Evolutionary conservation across 768 basidiomycete species (phyloP).

Genomic region (Mycena amicta): DNA sequence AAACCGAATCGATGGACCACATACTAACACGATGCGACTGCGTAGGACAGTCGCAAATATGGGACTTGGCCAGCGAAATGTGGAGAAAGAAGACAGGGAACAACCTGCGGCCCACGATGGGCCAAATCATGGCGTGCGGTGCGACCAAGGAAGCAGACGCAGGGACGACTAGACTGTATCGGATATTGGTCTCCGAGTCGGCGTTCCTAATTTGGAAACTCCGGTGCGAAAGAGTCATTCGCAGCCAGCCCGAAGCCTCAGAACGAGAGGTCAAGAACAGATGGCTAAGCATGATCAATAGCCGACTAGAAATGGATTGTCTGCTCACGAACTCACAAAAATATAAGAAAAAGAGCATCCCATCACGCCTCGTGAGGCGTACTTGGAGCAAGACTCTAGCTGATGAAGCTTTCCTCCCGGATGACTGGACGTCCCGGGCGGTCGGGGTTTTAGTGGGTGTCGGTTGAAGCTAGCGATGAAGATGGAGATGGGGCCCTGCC

Average conservation of each 20-base stretch:
- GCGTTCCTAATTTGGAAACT: neutral
- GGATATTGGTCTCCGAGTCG: neutral
- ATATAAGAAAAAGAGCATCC: neutral
- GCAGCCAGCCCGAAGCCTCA: neutral
- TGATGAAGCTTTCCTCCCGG: neutral
- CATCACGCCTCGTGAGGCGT: neutral
- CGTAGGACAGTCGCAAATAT: neutral
- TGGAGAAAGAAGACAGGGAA: neutral
- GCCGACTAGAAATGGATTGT: neutral
- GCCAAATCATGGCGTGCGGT: neutral
- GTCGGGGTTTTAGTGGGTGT: neutral
- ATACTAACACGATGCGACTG: neutral
- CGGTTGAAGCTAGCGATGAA: neutral
- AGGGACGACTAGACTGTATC: neutral
- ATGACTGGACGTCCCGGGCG: neutral
- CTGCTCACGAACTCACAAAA: neutral
- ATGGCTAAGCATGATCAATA: neutral
- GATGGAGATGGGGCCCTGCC: neutral
- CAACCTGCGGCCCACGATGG: neutral
- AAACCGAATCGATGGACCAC: neutral
- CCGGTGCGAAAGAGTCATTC: neutral
- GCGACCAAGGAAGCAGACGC: neutral
- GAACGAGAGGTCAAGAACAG: neutral
- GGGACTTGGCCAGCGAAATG: neutral
- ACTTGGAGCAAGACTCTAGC: neutral